Evolutionary conservation across 768 basidiomycete species (phyloP).

Genomic region (Suillus discolor): DNA sequence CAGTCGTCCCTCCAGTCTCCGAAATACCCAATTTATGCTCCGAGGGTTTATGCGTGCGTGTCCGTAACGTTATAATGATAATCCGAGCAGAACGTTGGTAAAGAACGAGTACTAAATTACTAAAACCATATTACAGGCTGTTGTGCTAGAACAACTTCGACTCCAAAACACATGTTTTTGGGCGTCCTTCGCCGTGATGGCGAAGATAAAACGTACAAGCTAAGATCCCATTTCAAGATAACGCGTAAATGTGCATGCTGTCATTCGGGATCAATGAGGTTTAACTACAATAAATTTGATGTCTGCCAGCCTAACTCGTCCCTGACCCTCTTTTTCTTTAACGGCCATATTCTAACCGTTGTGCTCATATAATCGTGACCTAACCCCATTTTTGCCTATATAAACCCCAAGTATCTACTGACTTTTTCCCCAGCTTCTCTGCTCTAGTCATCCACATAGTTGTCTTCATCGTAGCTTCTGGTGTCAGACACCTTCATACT

Average conservation of each 20-base stretch:
- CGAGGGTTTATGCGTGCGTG: neutral
- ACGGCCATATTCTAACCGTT: constrained; percentile 13
- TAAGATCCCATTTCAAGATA: neutral
- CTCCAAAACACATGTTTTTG: constrained; percentile 4
- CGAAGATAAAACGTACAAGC: constrained; percentile 5
- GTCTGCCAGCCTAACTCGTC: neutral
- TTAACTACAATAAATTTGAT: neutral
- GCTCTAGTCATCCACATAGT: neutral
- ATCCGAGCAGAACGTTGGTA: neutral
- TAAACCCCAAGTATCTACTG: constrained; percentile 15
- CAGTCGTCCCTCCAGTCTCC: neutral
- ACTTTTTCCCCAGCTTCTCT: neutral
- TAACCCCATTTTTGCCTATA: constrained; percentile 31
- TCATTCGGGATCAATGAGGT: constrained; percentile 4
- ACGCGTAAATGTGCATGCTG: neutral
- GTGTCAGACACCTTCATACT: constrained; percentile 19
- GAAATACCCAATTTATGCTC: neutral
- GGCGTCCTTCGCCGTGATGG: neutral
- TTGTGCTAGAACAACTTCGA: constrained; percentile 2
- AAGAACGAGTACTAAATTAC: neutral
- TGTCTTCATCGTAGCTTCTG: constrained; percentile 6
- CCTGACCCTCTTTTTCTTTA: constrained; percentile 22
- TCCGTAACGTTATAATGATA: neutral
- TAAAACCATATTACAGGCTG: neutral
- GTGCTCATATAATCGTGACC: neutral